Evolutionary conservation across 1,139 yeast species (phyloP), one percentile per base, ranked within the genome.

Genomic region (Scheffersomyces lignicola): DNA sequence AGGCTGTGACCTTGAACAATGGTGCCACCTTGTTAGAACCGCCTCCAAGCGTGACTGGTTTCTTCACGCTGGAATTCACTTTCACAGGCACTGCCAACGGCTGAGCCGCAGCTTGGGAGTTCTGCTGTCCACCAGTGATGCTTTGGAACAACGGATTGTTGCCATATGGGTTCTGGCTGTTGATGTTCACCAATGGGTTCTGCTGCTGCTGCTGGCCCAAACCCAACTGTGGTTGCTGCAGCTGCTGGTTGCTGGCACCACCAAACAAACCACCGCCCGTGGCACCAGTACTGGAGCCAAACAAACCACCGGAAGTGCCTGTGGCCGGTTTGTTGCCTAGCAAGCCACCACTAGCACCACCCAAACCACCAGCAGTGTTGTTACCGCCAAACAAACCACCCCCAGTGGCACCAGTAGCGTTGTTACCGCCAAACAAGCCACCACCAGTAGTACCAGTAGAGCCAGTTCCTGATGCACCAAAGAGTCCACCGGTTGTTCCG

Each of bases 131-230:
- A 2, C 56, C 54, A 11, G 65, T 62, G 20, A 70, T 62, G 38
- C 71, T 62, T 49, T 69, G 68, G 60, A 78, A 83, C 34, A 81
- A 63, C 4, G 87, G 87, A 52, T 80, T 82, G 43, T 70, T 70
- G 3, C 92, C 90, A 54, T 82, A 84, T 28, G 94, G 92, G 53
- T 84, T 84, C 42, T 74, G 80, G 28, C 74, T 69, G 37, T 70
- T 67, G 22, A 79, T 65, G 24, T 75, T 77, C 27, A 66, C 54
- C 52, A 65, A 49, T 40, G 65, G 44, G 32, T 56, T 63, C 25
- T 51, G 59, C 31, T 44, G 58, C 36, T 52, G 65, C 33, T 54
- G 60, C 21, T 23, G 26, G 5, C 18, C 17, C 30, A 18, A 13
- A 9, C n/a, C 7, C 6, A 8, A 6, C 28, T 36, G 47, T 14